Evolutionary conservation across 1,284 basidiomycete species (phyloP), one percentile per base, ranked within the genome.

Genomic region (Microbotryum lychnidis-dioicae): DNA sequence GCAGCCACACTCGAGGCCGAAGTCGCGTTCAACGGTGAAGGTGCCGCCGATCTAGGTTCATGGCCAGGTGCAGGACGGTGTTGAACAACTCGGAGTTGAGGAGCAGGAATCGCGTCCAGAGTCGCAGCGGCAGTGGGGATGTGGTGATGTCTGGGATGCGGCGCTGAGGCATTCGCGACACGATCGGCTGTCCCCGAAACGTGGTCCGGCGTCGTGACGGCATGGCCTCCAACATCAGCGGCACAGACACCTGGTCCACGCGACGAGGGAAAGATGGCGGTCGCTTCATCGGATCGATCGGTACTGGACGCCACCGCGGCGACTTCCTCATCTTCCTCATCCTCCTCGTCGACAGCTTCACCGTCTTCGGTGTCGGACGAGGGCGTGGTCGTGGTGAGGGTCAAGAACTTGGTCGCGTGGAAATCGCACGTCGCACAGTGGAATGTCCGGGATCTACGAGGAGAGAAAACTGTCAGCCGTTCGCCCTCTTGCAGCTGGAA

Each of bases 371-470:
- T 16, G 12, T 33, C 21, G 25, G 20, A 37, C 7, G 25, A 45
- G 31, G 25, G 18, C 12, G 21, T 9, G 7, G 14, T 33, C 48
- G 48, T 50, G 12, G 51, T 29, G 25, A n/a, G 51, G 12, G 25
- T 29, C 51, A n/a, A n/a, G 51, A 25, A 53, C 20, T 53, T 23
- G 23, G 14, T 2, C 16, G 29, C 48, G 25, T 21, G 27, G 42
- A 29, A 44, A 20, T 29, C 14, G 29, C 47, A 25, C 46, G 52
- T 9, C 55, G 31, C 3, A 60, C 62, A 16, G 44, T 54, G 50
- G 55, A 66, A 18, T 52, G 58, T 4, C 31, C 56, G 27, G 20
- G 33, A 51, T 57, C 62, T 53, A 31, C 7, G 47, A 8, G 29
- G 21, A 18, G 57, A 46, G 31, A 12, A 3, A 27, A 44, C 8